Evolutionary conservation across 2,329 filamentous ascomycete genomes (phyloP).

Genomic region (Sporothrix protearum): DNA sequence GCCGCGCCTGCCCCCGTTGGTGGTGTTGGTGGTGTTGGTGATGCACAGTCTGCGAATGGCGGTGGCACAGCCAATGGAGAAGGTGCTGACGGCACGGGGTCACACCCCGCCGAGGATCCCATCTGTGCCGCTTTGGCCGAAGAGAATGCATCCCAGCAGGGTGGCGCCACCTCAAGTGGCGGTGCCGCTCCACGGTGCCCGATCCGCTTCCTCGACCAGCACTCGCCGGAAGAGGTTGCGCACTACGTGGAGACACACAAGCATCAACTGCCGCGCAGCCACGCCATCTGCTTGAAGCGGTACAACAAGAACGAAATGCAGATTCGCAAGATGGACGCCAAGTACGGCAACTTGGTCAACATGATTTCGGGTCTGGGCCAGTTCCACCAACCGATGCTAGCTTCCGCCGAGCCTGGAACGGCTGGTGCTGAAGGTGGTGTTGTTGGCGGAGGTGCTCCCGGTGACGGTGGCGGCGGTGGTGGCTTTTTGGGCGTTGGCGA

Average conservation of each 20-base stretch:
- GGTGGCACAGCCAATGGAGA: not conserved
- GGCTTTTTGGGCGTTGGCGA: not conserved
- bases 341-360: constrained; percentile 85
- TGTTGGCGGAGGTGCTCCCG: not conserved
- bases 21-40: not conserved
- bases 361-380: constrained; percentile 90
- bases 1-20: constrained; percentile 28
- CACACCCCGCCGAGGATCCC: constrained; percentile 52
- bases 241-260: constrained; percentile 94
- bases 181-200: constrained; percentile 64
- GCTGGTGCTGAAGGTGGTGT: constrained; percentile 7
- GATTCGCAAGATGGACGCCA: constrained; percentile 84
- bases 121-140: constrained; percentile 63
- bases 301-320: constrained; percentile 85
- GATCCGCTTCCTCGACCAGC: constrained; percentile 87
- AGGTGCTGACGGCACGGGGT: constrained; percentile 33
- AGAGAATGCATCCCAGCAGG: constrained; percentile 53
- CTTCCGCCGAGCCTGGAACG: constrained; percentile 44
- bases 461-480: constrained; percentile 8
- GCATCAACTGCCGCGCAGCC: constrained; percentile 88
- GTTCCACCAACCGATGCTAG: constrained; percentile 84
- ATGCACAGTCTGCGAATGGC: not conserved
- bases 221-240: constrained; percentile 88
- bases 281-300: constrained; percentile 84
- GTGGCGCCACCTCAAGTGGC: constrained; percentile 44